Evolutionary conservation across 2,329 filamentous ascomycete species (phyloP).

Genomic region (Diaporthe ampelina): DNA sequence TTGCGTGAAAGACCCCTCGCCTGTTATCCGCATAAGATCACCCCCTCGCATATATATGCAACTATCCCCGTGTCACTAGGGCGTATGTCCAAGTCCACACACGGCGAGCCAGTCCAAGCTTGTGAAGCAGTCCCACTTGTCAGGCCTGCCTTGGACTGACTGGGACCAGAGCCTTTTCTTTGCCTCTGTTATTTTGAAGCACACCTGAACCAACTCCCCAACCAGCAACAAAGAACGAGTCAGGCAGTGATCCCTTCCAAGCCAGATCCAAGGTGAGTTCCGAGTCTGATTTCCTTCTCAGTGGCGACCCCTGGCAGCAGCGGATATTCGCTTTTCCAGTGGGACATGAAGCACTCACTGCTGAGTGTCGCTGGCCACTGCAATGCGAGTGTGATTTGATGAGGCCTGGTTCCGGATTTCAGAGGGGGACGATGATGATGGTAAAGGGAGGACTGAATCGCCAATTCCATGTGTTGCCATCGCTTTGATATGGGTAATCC

Average conservation of each 20-base stretch:
- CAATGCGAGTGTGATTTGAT: not conserved
- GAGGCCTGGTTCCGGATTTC: not conserved
- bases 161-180: not conserved
- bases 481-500: slow-evolving; percentile 14
- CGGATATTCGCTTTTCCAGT: not conserved
- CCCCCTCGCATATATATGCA: slow-evolving; percentile 22
- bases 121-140: not conserved
- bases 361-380: not conserved
- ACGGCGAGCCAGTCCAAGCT: not conserved
- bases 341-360: not conserved
- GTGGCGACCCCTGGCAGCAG: not conserved
- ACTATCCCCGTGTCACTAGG: not conserved
- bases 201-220: too few species aligned
- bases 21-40: not conserved
- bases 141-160: not conserved
- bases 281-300: not conserved
- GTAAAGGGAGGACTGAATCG: slow-evolving; percentile 8
- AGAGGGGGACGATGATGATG: not conserved
- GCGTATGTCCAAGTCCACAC: not conserved
- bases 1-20: not conserved
- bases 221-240: not conserved
- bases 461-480: slow-evolving; percentile 13
- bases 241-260: not conserved
- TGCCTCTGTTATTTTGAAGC: not conserved
- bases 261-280: not conserved